Evolutionary conservation across 176 grass and related monocot genomes (phyloP).

Genomic region (Thalia dealbata): DNA sequence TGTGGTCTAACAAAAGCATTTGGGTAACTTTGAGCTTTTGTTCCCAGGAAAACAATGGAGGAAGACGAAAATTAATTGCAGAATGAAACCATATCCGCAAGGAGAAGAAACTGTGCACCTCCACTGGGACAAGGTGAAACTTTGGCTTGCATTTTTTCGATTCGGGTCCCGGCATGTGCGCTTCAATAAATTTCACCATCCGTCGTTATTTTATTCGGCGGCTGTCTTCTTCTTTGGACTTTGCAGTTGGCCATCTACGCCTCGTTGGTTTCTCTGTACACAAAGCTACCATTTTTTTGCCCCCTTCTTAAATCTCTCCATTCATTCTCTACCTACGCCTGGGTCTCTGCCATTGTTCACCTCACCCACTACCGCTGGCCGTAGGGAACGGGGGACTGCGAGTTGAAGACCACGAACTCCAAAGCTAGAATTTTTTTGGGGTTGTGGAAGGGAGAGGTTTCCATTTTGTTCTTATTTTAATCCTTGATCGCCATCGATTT

Average conservation of each 20-base stretch:
- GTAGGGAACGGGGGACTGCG: not conserved
- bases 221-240: conserved; percentile 7
- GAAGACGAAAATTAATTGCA: too few species aligned
- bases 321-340: not conserved
- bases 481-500: not conserved
- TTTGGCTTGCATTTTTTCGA: too few species aligned
- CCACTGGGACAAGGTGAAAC: too few species aligned
- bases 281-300: not conserved
- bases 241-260: not conserved
- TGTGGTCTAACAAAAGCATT: too few species aligned
- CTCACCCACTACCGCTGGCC: not conserved
- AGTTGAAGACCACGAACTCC: conserved; percentile 1
- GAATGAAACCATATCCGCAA: too few species aligned
- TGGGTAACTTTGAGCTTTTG: too few species aligned
- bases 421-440: not conserved
- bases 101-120: too few species aligned
- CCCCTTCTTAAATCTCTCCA: not conserved
- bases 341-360: not conserved
- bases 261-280: not conserved
- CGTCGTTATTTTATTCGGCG: not conserved
- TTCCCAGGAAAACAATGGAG: too few species aligned
- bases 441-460: not conserved
- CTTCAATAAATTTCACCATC: too few species aligned
- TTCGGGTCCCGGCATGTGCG: too few species aligned
- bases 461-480: conserved; percentile 3